Evolutionary conservation across 305 asterid species (phyloP).

Genomic region (Fraxinus floribunda): DNA sequence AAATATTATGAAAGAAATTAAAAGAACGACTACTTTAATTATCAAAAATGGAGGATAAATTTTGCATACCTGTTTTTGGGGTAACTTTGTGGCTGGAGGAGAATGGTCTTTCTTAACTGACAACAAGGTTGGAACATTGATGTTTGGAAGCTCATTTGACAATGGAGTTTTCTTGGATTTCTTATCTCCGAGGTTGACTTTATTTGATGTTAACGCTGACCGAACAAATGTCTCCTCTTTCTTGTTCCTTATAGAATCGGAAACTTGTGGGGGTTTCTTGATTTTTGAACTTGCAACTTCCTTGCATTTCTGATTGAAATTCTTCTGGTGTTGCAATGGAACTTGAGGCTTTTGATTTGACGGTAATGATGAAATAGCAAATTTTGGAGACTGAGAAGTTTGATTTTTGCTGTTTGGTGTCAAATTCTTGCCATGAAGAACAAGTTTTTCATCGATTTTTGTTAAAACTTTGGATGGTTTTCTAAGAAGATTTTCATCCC

Average conservation of each 20-base stretch:
- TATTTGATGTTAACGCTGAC: conserved; percentile 31
- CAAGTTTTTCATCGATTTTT: conserved; percentile 17
- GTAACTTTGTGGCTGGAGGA: conserved; percentile 50
- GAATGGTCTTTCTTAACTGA: conserved; percentile 63
- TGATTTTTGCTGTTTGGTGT: conserved; percentile 23
- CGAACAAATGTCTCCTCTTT: conserved; percentile 55
- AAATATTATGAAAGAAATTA: background rate
- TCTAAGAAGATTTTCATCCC: conserved; percentile 49
- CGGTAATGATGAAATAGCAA: background rate
- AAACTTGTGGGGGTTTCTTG: conserved; percentile 35
- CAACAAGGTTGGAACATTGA: conserved; percentile 49
- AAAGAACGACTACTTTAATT: background rate
- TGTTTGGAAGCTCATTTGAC: conserved; percentile 46
- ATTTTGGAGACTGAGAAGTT: conserved; percentile 37
- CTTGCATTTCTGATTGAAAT: conserved; percentile 14
- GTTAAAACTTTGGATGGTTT: conserved; percentile 9
- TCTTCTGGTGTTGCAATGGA: conserved; percentile 9
- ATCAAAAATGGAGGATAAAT: background rate
- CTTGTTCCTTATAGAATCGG: conserved; percentile 43
- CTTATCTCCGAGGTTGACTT: conserved; percentile 28
- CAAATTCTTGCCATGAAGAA: conserved; percentile 16
- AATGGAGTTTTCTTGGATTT: conserved; percentile 50
- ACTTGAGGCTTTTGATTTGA: background rate
- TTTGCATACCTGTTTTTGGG: conserved; percentile 59
- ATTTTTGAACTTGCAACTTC: conserved; percentile 22